Evolutionary conservation across 306 rosid genomes (phyloP).

Genomic region (Acacia acuminata): DNA sequence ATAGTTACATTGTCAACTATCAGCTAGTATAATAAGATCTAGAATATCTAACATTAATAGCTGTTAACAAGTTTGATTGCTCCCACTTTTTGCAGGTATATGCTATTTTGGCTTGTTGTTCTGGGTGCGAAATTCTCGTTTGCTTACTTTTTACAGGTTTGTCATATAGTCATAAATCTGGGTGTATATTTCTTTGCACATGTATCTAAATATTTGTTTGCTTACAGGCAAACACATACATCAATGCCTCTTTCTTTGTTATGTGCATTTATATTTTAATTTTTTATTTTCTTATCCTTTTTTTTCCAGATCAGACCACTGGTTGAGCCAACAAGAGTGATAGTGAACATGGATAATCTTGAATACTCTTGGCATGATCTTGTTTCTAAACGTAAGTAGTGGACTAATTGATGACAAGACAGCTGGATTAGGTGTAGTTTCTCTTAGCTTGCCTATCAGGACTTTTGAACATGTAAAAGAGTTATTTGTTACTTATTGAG

Average conservation of each 20-base stretch:
- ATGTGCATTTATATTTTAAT: not conserved
- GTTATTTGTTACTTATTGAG: not conserved
- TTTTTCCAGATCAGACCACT: conserved; percentile 74
- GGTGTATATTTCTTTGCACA: not conserved
- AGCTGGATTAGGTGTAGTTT: not conserved
- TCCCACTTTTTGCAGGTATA: conserved; percentile 55
- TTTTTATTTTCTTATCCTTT: not conserved
- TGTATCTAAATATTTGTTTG: not conserved
- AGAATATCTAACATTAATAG: not conserved
- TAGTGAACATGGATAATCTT: conserved; percentile 39
- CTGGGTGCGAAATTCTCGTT: conserved; percentile 80
- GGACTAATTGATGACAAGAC: conserved; percentile 5
- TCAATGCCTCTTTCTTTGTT: not conserved
- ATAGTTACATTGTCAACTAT: not conserved
- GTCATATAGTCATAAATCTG: not conserved
- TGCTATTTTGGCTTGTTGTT: conserved; percentile 83
- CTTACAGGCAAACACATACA: not conserved
- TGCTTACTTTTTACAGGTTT: conserved; percentile 95
- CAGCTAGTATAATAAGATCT: not conserved
- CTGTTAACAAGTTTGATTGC: not conserved
- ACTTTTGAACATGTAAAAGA: not conserved
- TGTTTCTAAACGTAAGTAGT: conserved; percentile 66
- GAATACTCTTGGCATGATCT: conserved; percentile 86
- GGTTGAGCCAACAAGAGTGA: conserved; percentile 64
- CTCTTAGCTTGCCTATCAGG: not conserved